Base-by-base conservation (phyloP, 2,329 filamentous ascomycete genomes). In the Fusarium protoensiforme region DNA sequence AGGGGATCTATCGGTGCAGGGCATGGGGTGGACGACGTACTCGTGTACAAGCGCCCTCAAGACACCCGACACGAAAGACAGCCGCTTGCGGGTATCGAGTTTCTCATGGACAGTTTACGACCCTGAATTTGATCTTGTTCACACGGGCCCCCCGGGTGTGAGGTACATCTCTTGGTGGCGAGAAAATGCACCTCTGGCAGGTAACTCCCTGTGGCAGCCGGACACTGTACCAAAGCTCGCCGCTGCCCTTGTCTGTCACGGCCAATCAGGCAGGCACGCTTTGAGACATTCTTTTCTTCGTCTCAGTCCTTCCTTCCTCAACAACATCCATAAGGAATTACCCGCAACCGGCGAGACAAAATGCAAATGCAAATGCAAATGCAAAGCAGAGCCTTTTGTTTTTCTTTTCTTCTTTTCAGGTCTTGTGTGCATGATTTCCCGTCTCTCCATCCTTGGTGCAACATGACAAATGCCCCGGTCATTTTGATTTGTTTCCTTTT, bases 21-120 rank as follows among this genome's bases (percentile, higher is more conserved):
- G 58, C 39, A 18, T 18, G 33, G 33, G 20, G 11, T 18, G 14
- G 53, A 29, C 39, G 33, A 31, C 39, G 58, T 61, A 48, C 58
- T 61, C 35, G 20, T 29, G 56, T 41, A 58, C 56, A 14, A 46
- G 24, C 27, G 35, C 33, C 16, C 35, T 27, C 35, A 35, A 57
- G 59, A 57, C 38, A 57, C 7, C 6, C 7, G n/a, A 48, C 35
- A 29, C 36, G 22, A 59, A 22, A 58, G 24, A 36, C 61, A 46
- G 27, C 61, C 48, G 39, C 60, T 72, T 69, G 46, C 65, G 36
- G 64, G 60, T 69, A 72, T 43, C 54, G 39, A 51, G n/a, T 54
- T 33, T 54, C 29, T 35, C 51, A 35, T 46, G 41, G 14, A 48
- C 51, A 54, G 51, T 54, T 11, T 7, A 54, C 29, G 11, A 18